phyloP scores from a whole-genome alignment of 768 basidiomycete species.

The Psilocybe subaeruginosa region DNA sequence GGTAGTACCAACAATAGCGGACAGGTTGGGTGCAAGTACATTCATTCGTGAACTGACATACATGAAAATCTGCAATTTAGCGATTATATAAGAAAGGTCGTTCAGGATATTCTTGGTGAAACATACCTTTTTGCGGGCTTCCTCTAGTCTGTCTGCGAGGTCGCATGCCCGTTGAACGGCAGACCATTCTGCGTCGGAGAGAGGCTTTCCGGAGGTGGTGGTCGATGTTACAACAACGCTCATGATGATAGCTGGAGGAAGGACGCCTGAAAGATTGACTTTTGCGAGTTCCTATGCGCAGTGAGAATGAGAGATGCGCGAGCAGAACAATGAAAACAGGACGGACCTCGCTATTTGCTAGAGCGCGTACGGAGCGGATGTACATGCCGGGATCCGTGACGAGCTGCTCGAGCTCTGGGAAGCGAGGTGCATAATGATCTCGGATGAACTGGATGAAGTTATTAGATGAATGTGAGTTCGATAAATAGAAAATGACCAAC shows the following conservation, averaged over 20 bases:
- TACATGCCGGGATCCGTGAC: slow-evolving; percentile 92
- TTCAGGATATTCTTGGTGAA: neutral
- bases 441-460: slow-evolving; percentile 78
- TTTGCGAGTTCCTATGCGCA: slow-evolving; percentile 77
- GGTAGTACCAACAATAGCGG: slow-evolving; percentile 97
- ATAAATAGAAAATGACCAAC: slow-evolving; percentile 35
- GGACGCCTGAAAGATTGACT: slow-evolving; percentile 75
- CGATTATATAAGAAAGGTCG: neutral
- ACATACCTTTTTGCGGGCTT: slow-evolving; percentile 82
- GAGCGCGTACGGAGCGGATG: slow-evolving; percentile 85
- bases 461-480: slow-evolving; percentile 12
- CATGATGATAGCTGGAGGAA: slow-evolving; percentile 92
- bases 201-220: slow-evolving; percentile 78
- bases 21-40: slow-evolving; percentile 96
- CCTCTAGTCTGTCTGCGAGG: slow-evolving; percentile 86
- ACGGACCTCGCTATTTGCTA: slow-evolving; percentile 79
- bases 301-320: neutral
- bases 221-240: slow-evolving; percentile 96
- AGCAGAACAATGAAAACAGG: slow-evolving; percentile 9
- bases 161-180: slow-evolving; percentile 87
- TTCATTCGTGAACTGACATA: slow-evolving; percentile 99
- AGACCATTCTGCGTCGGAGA: slow-evolving; percentile 73
- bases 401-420: slow-evolving; percentile 96
- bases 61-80: slow-evolving; percentile 78
- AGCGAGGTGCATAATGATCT: slow-evolving; percentile 93